Base-by-base conservation (phyloP, 2,329 filamentous ascomycete species). In the Curvularia sp. region DNA sequence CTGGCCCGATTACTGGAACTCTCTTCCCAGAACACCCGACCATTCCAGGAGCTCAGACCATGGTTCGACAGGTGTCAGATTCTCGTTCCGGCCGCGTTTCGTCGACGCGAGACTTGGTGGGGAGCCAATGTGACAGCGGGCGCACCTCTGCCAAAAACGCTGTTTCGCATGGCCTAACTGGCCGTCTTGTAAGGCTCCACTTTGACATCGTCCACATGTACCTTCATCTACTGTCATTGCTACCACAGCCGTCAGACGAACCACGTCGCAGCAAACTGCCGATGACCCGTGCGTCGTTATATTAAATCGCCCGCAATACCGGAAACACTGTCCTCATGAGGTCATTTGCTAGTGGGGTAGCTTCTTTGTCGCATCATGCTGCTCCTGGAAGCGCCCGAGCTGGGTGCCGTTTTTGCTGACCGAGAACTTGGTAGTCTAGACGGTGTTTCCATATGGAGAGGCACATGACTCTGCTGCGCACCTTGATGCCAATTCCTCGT, bases 41-140 rank as follows among this genome's bases (percentile, higher is more conserved):
- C 38, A 61, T 61, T 64, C 50, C 51, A 62, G 60, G 58, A 64
- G 53, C 48, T 52, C 49, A 60, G 52, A 47, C 59, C 55, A 54
- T 52, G 43, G 55, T 53, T 50, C 49, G 41, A 45, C 42, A 45
- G 41, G 55, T 55, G 48, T 61, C 49, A 54, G 55, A 53, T 51
- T 48, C 49, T 36, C 57, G 58, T 60, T 53, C 55, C 48, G 49
- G 36, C 30, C 9, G 61, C 49, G 60, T 59, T 64, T 61, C 60
- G 58, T 57, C 58, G 49, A 47, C 10, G 43, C 43, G 28, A 47
- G n/a, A 42, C 39, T 42, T 15, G 19, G 38, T 47, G 52, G 42
- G 47, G 46, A 55, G 48, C 34, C 34, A 18, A 15, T 36, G 34
- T 32, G 34, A 41, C 49, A 45, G 52, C 45, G 27, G 42, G 48